phyloP scores from a whole-genome alignment of 805 yeast species.

The Yamadazyma sp. region DNA sequence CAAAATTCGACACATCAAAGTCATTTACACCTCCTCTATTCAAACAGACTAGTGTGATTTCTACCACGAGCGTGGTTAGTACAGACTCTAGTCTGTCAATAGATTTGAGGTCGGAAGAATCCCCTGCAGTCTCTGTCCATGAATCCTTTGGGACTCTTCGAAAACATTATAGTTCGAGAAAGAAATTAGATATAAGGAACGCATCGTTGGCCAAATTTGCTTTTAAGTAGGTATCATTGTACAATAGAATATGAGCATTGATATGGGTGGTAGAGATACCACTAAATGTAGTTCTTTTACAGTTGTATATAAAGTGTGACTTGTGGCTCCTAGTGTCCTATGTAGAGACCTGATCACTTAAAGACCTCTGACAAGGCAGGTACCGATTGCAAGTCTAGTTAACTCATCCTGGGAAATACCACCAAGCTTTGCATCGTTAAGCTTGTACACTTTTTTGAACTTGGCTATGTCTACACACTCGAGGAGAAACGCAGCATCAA shows the following conservation, averaged over 20 bases:
- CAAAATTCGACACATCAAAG: constrained; percentile 1
- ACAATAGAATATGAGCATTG: no score
- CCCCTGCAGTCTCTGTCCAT: neutral
- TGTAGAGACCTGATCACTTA: no score
- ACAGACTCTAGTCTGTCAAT: constrained; percentile 3
- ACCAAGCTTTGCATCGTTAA: constrained; percentile 28
- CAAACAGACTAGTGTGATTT: no score
- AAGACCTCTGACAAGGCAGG: constrained; percentile 50
- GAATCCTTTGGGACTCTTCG: neutral
- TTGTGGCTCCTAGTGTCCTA: no score
- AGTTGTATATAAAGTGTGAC: no score
- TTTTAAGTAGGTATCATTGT: constrained; percentile 9
- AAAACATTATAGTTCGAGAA: neutral
- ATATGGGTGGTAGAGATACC: no score
- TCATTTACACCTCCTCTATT: no score
- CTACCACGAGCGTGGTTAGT: no score
- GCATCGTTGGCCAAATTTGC: constrained; percentile 17
- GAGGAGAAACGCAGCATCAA: constrained; percentile 26
- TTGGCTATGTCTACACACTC: constrained; percentile 24
- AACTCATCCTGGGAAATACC: constrained; percentile 22
- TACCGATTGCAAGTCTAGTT: constrained; percentile 46
- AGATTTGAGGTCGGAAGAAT: constrained; percentile 7
- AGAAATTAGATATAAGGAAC: constrained; percentile 7
- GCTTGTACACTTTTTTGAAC: constrained; percentile 37
- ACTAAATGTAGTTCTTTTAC: no score